phyloP scores from a whole-genome alignment of 306 rosid species.

The Prunus dulcis region DNA sequence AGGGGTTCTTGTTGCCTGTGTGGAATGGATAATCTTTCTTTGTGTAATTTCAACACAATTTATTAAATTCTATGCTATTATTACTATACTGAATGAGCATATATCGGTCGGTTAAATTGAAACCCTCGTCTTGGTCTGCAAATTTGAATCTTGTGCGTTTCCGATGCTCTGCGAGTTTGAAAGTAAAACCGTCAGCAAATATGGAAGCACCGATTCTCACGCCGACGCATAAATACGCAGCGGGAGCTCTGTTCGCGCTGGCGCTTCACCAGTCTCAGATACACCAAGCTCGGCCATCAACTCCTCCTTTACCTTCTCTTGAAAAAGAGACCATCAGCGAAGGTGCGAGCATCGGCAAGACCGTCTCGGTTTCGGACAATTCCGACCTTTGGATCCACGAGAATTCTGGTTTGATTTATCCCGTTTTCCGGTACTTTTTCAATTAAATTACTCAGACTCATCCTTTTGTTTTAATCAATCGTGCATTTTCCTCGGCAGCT shows the following conservation, averaged over 20 bases:
- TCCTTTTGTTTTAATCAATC: too few species aligned
- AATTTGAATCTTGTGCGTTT: background rate
- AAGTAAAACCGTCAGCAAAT: background rate
- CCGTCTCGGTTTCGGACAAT: conserved; percentile 29
- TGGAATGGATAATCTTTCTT: background rate
- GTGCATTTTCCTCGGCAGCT: too few species aligned
- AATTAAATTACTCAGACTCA: background rate
- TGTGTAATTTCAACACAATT: background rate
- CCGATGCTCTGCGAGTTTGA: background rate
- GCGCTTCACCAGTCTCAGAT: conserved; percentile 56
- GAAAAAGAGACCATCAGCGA: conserved; percentile 20
- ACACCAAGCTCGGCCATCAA: conserved; percentile 25
- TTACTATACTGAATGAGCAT: conserved; percentile 5
- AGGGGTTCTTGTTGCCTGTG: too few species aligned
- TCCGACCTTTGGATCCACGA: conserved; percentile 45
- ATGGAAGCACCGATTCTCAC: conserved; percentile 42
- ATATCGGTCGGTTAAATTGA: background rate
- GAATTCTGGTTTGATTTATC: conserved; percentile 41
- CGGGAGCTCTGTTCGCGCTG: conserved; percentile 45
- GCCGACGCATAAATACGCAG: conserved; percentile 41
- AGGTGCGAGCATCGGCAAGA: background rate
- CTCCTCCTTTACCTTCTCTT: background rate
- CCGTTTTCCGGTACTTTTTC: conserved; percentile 45
- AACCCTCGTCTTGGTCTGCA: background rate
- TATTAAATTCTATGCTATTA: background rate